These are phyloP conservation scores for Macroventuria anomochaeta DNA, from an alignment of 2,329 filamentous ascomycete genomes.

Conservation along the genomic window DNA sequence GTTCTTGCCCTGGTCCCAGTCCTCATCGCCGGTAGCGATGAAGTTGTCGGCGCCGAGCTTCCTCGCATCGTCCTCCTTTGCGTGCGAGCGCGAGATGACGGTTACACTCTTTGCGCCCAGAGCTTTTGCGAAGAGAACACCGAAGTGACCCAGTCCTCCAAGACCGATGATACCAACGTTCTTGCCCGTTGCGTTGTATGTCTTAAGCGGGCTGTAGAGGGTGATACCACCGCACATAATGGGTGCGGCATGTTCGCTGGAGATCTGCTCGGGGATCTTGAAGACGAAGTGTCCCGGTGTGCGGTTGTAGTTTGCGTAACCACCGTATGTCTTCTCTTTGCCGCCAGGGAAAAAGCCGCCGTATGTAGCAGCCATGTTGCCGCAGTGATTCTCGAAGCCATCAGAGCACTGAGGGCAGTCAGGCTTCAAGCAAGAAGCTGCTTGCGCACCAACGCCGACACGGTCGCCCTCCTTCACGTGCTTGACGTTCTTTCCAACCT, in stretches of 20 bases:
- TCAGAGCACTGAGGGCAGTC: slow-evolving; percentile 56
- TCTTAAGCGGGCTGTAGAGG: slow-evolving; percentile 75
- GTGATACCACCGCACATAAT: slow-evolving; percentile 87
- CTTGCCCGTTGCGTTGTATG: slow-evolving; percentile 77
- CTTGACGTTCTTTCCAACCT: slow-evolving; percentile 53
- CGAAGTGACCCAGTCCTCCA: slow-evolving; percentile 77
- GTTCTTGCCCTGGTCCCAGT: slow-evolving; percentile 64
- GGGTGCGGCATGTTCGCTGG: slow-evolving; percentile 67
- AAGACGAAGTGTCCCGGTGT: slow-evolving; percentile 75
- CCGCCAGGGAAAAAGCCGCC: slow-evolving; percentile 58
- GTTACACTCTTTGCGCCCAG: slow-evolving; percentile 71
- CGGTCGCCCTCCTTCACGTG: slow-evolving; percentile 67
- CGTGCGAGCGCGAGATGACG: slow-evolving; percentile 65
- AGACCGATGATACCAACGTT: slow-evolving; percentile 77
- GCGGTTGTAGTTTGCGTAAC: slow-evolving; percentile 70
- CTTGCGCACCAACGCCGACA: slow-evolving; percentile 59
- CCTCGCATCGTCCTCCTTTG: slow-evolving; percentile 66
- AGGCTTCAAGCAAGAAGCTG: slow-evolving; percentile 53
- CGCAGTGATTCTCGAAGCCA: slow-evolving; percentile 58
- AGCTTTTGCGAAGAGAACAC: slow-evolving; percentile 72
- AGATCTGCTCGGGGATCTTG: slow-evolving; percentile 77
- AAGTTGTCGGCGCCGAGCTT: slow-evolving; percentile 67
- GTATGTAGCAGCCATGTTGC: slow-evolving; percentile 53
- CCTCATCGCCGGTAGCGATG: slow-evolving; percentile 65
- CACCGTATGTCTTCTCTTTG: slow-evolving; percentile 66